phyloP scores from a whole-genome alignment of 176 grass and related monocot genomes.

The Eragrostis curvula region DNA sequence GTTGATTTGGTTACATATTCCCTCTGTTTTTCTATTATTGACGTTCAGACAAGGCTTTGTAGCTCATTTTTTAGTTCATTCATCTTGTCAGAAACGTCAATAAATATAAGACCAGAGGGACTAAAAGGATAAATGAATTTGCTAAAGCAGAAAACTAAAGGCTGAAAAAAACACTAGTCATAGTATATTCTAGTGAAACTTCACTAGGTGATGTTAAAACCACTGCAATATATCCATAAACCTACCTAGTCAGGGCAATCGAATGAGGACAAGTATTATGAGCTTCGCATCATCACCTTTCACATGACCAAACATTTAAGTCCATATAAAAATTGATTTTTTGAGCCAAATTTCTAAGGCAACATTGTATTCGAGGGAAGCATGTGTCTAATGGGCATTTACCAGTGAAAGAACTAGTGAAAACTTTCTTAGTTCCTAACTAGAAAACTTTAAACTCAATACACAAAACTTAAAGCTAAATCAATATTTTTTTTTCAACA shows the following conservation, averaged over 20 bases:
- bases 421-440: neutral
- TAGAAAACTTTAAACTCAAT: neutral
- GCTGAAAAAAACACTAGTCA: neutral
- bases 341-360: constrained; percentile 17
- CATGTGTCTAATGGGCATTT: neutral
- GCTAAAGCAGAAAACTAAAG: constrained; percentile 23
- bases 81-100: no score
- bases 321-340: constrained; percentile 24
- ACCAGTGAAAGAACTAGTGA: neutral
- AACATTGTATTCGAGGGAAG: neutral
- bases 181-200: neutral
- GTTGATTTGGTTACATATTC: constrained; percentile 2
- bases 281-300: neutral
- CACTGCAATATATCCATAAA: neutral
- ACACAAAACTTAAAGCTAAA: no score
- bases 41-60: no score
- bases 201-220: neutral
- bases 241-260: neutral
- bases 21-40: no score
- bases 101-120: no score
- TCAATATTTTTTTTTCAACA: neutral
- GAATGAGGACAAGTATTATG: constrained; percentile 11
- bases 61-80: no score
- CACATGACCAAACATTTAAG: neutral
- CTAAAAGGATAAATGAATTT: constrained; percentile 28